Conservation (phyloP, 495 filamentous ascomycete genomes). For the Hypoxylon intermedium region DNA sequence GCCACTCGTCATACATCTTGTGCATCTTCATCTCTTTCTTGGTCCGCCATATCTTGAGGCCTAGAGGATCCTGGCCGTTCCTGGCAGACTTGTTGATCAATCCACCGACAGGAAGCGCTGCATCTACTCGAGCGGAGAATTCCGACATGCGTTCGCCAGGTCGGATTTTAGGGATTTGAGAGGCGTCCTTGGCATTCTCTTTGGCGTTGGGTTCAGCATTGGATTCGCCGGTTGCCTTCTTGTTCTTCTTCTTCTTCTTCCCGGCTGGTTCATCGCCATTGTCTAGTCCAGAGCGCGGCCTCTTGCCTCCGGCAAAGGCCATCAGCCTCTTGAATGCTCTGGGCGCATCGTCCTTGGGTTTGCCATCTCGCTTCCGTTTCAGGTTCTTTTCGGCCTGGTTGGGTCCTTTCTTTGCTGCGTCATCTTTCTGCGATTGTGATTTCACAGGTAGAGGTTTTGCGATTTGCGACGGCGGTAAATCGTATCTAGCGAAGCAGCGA, state of each 20-base stretch:
- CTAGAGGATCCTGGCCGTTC: slow-evolving; percentile 59
- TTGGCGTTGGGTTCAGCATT: slow-evolving; percentile 8
- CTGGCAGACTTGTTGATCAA: slow-evolving; percentile 62
- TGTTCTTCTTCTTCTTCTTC: slow-evolving; percentile 60
- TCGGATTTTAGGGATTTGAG: slow-evolving; percentile 68
- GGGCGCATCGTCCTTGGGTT: slow-evolving; percentile 76
- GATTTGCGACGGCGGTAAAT: slow-evolving; percentile 76
- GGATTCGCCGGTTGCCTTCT: slow-evolving; percentile 30
- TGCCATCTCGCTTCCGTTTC: slow-evolving; percentile 57
- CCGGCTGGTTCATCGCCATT: slow-evolving; percentile 60
- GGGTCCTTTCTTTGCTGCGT: slow-evolving; percentile 35
- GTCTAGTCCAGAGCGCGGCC: slow-evolving; percentile 70
- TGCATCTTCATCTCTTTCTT: slow-evolving; percentile 85
- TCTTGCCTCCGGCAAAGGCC: slow-evolving; percentile 66
- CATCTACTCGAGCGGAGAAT: slow-evolving; percentile 85
- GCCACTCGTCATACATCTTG: slow-evolving; percentile 81
- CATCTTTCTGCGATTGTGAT: slow-evolving; percentile 39
- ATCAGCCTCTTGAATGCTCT: slow-evolving; percentile 85
- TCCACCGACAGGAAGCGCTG: slow-evolving; percentile 75
- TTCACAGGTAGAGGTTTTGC: slow-evolving; percentile 73
- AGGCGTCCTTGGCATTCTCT: slow-evolving; percentile 22
- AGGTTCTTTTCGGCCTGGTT: slow-evolving; percentile 46
- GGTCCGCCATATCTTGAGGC: slow-evolving; percentile 66
- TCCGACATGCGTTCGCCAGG: slow-evolving; percentile 83
- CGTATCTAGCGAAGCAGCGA: slow-evolving; percentile 55